Evolutionary conservation across 495 filamentous ascomycete genomes (phyloP).

Genomic region (Poronia punctata): DNA sequence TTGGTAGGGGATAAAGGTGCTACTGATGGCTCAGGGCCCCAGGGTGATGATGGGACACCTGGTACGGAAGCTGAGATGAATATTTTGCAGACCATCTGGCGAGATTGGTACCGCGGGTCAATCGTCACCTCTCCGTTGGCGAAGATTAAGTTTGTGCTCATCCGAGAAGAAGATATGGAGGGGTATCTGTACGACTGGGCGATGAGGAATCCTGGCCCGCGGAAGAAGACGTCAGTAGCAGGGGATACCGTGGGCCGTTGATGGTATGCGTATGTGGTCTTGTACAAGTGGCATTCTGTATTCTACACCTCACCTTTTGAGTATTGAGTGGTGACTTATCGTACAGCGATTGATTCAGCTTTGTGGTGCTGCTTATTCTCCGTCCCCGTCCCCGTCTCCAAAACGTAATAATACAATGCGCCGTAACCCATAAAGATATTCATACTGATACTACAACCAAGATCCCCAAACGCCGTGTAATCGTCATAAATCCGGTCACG

Average conservation of each 20-base stretch:
- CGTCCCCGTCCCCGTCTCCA: background rate
- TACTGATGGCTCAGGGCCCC: slow-evolving; percentile 4
- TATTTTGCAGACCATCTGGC: slow-evolving; percentile 35
- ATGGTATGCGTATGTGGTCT: background rate
- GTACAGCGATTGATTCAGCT: no score
- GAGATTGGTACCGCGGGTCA: slow-evolving; percentile 28
- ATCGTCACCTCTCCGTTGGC: slow-evolving; percentile 27
- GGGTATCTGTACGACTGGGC: slow-evolving; percentile 17
- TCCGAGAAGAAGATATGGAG: slow-evolving; percentile 27
- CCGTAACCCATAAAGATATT: background rate
- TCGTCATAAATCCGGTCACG: slow-evolving; percentile 1
- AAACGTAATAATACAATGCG: no score
- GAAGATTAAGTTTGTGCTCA: slow-evolving; percentile 29
- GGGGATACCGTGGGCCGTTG: background rate
- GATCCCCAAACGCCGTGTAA: background rate
- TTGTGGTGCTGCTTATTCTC: slow-evolving; percentile 11
- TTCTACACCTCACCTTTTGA: slow-evolving; percentile 7
- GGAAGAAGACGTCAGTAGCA: background rate
- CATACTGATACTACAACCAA: slow-evolving; percentile 1
- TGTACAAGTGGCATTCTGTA: background rate
- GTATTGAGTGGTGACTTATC: slow-evolving; percentile 13
- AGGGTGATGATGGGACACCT: background rate
- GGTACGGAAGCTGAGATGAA: slow-evolving; percentile 17
- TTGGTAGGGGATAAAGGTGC: slow-evolving; percentile 11
- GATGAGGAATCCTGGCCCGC: background rate